Base-by-base conservation (phyloP, 2,329 filamentous ascomycete species). In the Didymella sp. region DNA sequence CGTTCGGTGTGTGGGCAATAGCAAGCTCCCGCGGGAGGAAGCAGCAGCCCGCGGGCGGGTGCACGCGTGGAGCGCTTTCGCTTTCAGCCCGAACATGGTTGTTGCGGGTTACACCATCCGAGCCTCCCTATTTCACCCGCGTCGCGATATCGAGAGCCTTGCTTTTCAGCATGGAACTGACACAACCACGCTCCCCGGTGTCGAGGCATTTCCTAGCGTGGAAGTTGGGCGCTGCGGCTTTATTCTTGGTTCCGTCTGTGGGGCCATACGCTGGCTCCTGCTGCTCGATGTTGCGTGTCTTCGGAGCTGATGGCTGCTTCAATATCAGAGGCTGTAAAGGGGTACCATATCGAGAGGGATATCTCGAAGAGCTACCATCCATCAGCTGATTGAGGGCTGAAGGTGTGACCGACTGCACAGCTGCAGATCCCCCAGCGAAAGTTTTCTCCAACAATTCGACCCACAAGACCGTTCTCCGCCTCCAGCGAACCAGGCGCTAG, bases 61-160 rank as follows among this genome's bases (percentile, higher is more conserved):
- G 25, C 30, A 42, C 38, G 38, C 37, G 37, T 25, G 37, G 37
- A n/a, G 37, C 11, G 37, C 12, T 30, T 47, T 19, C 43, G 38
- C n/a, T n/a, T 17, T n/a, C 12, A 33, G 35, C 19, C 35, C 21
- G 27, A 8, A 27, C 48, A 37, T 43, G 44, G 25, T 37, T 30
- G 30, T 25, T 25, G 28, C 41, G 47, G 27, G 22, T 38, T 25
- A 37, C 28, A 37, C 28, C 22, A 37, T 24, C 43, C 43, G 43
- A 22, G 42, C 43, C 19, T 48, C 54, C 54, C 54, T 57, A 49
- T 48, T 57, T 57, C 43, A 52, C 54, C 54, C 54, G 54, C 48
- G 41, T 19, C 15, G 17, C 35, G 46, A 50, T 40, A 46, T 41
- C 27, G n/a, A 27, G 46, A 45, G 46, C 53, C 41, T 41, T 48